Conservation (phyloP, 2,329 filamentous ascomycete genomes). For the Xylariales sp. region DNA sequence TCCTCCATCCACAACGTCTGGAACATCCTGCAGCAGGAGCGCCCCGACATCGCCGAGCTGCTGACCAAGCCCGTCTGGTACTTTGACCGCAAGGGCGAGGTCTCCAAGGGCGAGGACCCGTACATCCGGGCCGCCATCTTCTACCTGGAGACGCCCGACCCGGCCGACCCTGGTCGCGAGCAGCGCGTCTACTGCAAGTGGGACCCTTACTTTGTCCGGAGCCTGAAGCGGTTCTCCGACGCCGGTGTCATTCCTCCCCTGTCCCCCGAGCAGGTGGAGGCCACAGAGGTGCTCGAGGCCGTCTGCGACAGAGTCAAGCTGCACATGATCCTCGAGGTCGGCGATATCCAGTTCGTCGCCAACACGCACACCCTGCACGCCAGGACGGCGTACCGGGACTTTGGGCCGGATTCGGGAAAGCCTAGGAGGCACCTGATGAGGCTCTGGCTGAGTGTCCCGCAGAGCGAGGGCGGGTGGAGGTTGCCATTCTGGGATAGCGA, state of each 20-base stretch:
- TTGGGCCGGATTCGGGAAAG: conserved; percentile 53
- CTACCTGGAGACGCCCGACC: conserved; percentile 61
- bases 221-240: conserved; percentile 69
- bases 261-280: conserved; percentile 63
- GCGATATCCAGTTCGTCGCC: conserved; percentile 82
- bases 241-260: conserved; percentile 68
- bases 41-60: conserved; percentile 73
- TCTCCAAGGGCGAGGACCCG: conserved; percentile 66
- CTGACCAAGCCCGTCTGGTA: conserved; percentile 82
- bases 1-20: conserved; percentile 76
- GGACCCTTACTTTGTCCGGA: conserved; percentile 85
- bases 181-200: conserved; percentile 76
- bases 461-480: conserved; percentile 79
- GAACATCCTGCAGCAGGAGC: conserved; percentile 70
- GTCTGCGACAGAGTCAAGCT: conserved; percentile 69
- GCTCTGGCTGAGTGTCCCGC: conserved; percentile 79
- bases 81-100: conserved; percentile 87
- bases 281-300: conserved; percentile 66
- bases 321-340: conserved; percentile 83
- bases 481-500: conserved; percentile 76
- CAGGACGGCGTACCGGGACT: conserved; percentile 72
- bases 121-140: conserved; percentile 71
- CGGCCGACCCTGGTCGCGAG: conserved; percentile 41
- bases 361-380: conserved; percentile 81
- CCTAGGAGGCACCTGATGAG: conserved; percentile 76